Evolutionary conservation across 129 eudicot genomes (phyloP), one percentile per base, ranked within the genome.

Genomic region (Silybum marianum): DNA sequence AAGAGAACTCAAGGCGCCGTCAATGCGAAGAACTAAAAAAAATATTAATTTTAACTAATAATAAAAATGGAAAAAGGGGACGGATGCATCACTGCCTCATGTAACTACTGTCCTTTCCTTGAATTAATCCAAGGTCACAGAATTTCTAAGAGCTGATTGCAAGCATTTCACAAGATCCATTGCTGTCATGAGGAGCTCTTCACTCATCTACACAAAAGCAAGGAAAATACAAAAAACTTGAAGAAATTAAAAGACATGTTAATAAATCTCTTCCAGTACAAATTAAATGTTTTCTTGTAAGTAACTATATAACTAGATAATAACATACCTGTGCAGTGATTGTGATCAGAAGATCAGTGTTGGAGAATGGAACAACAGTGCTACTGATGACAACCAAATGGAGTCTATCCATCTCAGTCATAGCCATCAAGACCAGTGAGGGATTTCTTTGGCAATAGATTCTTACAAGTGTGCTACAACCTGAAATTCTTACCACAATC

Each of bases 361-460:
- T 71, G 48, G 74, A 71, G 46, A 30, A 71, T 7, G 74, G 46
- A 71, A 71, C 48, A 32, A 71, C 48, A 4, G 3, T 71, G 48
- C 74, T 71, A 71, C 74, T 32, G 24, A 71, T 30, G 46, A 71
- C 23, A 32, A 24, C 74, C 46, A 71, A 71, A 71, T 71, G 74
- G 21, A 71, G 74, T 34, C 74, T 71, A 34, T 71, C 74, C 44
- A 71, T 71, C 74, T 71, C 48, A 34, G 44, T 34, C 25, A 71
- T 46, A 12, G 74, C 24, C 32, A 13, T 70, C 12, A 32, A 34
- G n/a, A 71, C 46, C 25, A 71, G 14, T 6, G 74, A 71, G 3
- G 74, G 74, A 34, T 71, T 71, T 71, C 48, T 71, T 71, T 71
- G 24, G 46, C 74, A 71, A 22, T 71, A 71, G 74, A 71, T 71